Conservation (phyloP, 1,284 basidiomycete genomes). For the Rhodotorula sp. region DNA sequence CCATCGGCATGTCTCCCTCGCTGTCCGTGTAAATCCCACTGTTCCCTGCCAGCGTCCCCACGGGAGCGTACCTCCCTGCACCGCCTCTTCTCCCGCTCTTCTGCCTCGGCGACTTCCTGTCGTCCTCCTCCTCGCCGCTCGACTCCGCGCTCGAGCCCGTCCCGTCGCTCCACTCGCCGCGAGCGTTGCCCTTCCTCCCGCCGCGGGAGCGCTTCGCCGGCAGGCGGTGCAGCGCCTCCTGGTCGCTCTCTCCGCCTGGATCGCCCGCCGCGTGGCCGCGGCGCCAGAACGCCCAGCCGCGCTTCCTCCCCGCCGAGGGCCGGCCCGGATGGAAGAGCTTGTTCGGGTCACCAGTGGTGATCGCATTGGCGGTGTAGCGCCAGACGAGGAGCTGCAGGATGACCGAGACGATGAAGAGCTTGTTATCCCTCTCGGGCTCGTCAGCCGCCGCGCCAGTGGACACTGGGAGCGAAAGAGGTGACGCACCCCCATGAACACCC, state of each 20-base stretch:
- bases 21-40: neutral
- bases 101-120: neutral
- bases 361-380: neutral
- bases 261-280: neutral
- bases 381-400: neutral
- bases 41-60: neutral
- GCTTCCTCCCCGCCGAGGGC: neutral
- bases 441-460: too few relatives aligned
- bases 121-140: neutral
- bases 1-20: too few relatives aligned
- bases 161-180: neutral
- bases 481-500: conserved; percentile 3
- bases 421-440: neutral
- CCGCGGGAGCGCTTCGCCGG: neutral
- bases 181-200: neutral
- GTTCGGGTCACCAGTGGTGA: neutral
- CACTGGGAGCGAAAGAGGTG: neutral
- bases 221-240: neutral
- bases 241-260: neutral
- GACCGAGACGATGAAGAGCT: conserved; percentile 1
- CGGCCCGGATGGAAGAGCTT: neutral
- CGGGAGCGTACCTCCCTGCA: neutral
- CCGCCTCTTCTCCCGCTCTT: neutral
- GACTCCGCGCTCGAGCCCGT: neutral
- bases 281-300: neutral